Percentiles rank a stretch among this genome's conserved stretches.
phyloP scores from a whole-genome alignment of 176 grass and related monocot species.

The Pontederia paniculata region DNA sequence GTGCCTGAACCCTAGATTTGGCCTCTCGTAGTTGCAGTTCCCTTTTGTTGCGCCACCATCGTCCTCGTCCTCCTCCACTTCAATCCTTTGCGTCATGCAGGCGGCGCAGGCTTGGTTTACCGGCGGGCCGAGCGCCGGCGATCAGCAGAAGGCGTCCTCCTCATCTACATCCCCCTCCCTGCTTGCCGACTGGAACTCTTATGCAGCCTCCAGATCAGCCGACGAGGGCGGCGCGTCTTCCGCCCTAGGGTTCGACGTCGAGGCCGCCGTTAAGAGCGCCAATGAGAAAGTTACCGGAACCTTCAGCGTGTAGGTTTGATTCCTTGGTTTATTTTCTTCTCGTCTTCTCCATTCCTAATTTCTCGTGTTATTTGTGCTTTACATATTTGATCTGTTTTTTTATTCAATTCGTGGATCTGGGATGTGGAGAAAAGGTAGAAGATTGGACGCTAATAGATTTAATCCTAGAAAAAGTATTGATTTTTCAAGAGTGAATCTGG shows the following conservation, averaged over 20 bases:
- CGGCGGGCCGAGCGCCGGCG: constrained; percentile 21
- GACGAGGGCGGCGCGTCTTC: constrained; percentile 32
- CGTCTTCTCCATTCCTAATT: background rate
- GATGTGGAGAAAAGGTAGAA: background rate
- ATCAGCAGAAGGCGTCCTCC: constrained; percentile 22
- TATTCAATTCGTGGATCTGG: no score
- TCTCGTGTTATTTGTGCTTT: background rate
- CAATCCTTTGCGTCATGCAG: constrained; percentile 31
- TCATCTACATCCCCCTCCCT: constrained; percentile 17
- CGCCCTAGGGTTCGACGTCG: constrained; percentile 76
- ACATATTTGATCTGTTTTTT: constrained; percentile 2
- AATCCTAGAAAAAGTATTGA: no score
- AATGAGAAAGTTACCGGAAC: constrained; percentile 93
- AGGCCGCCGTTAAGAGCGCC: constrained; percentile 70
- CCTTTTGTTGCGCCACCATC: background rate
- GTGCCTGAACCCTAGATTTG: no score
- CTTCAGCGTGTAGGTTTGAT: constrained; percentile 47
- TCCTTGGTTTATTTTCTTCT: constrained; percentile 8
- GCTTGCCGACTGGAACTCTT: constrained; percentile 91
- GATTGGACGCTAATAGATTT: background rate
- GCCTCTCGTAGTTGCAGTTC: no score
- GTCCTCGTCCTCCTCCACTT: no score
- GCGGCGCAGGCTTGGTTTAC: constrained; percentile 92
- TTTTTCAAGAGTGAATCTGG: no score
- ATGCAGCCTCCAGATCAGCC: constrained; percentile 51